phyloP scores from a whole-genome alignment of 768 basidiomycete species.

The Asterophora lycoperdoides region DNA sequence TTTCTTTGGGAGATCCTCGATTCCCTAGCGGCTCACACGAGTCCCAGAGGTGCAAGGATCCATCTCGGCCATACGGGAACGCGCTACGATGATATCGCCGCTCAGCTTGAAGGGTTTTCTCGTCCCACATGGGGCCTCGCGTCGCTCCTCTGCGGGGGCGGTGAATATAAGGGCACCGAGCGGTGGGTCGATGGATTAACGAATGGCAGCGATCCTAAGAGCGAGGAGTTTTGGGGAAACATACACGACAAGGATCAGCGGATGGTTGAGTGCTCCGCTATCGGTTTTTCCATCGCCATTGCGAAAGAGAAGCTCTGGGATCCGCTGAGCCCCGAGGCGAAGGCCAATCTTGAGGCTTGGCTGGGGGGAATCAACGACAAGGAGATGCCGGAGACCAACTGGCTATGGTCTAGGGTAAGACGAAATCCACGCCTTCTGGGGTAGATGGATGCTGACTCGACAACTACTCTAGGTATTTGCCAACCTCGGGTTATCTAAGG shows the following conservation, averaged over 20 bases:
- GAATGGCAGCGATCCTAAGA: constrained; percentile 62
- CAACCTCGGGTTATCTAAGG: constrained; percentile 64
- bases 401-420: constrained; percentile 75
- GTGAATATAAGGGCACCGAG: constrained; percentile 50
- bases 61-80: constrained; percentile 67
- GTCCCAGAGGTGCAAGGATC: constrained; percentile 67
- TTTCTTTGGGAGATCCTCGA: constrained; percentile 61
- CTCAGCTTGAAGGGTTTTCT: constrained; percentile 73
- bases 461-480: constrained; percentile 53
- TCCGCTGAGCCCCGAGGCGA: constrained; percentile 47
- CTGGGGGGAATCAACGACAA: constrained; percentile 76
- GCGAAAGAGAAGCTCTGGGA: constrained; percentile 65
- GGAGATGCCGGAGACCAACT: constrained; percentile 81
- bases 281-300: constrained; percentile 67
- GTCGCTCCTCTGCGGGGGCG: constrained; percentile 61
- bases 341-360: constrained; percentile 60
- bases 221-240: constrained; percentile 71
- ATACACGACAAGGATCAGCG: constrained; percentile 74
- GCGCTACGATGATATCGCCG: constrained; percentile 68
- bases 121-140: constrained; percentile 75
- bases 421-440: not conserved
- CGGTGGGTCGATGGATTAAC: constrained; percentile 65
- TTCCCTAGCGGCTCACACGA: constrained; percentile 64
- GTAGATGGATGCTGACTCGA: not conserved
- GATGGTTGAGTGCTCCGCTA: constrained; percentile 79